phyloP scores from a whole-genome alignment of 768 basidiomycete genomes.

The Postia placenta region DNA sequence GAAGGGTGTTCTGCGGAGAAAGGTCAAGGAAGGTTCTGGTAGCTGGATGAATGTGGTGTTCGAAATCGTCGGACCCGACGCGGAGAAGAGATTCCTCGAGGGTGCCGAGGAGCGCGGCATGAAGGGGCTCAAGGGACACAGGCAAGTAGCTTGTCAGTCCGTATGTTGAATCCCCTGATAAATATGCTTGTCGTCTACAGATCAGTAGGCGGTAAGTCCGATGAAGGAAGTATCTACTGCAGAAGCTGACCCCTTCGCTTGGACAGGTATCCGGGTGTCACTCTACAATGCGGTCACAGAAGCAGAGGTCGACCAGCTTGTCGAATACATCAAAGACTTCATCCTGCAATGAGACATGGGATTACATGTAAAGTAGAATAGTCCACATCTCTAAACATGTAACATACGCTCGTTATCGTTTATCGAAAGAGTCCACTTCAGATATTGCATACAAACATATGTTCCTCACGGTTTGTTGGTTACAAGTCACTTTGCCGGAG shows the following conservation, averaged over 20 bases:
- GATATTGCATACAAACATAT: no score
- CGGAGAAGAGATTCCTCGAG: constrained; percentile 67
- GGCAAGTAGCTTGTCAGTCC: no score
- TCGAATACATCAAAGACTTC: constrained; percentile 25
- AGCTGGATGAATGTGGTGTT: constrained; percentile 99
- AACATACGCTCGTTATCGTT: neutral
- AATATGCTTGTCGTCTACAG: constrained; percentile 13
- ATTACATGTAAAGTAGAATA: neutral
- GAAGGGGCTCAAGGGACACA: constrained; percentile 88
- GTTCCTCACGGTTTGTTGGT: no score
- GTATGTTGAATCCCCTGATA: neutral
- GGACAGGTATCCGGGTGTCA: constrained; percentile 47
- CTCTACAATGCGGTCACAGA: constrained; percentile 56
- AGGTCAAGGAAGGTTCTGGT: constrained; percentile 67
- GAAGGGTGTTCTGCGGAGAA: constrained; percentile 61
- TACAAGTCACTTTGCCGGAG: constrained; percentile 83
- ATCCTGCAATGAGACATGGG: constrained; percentile 10
- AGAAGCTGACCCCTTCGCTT: constrained; percentile 1
- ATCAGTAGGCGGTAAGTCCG: constrained; percentile 33
- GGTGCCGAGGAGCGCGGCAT: constrained; percentile 78
- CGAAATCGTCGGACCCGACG: constrained; percentile 64
- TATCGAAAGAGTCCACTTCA: no score
- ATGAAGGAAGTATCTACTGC: neutral
- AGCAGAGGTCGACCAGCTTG: constrained; percentile 34
- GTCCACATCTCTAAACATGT: neutral